These are phyloP conservation scores for Trypanosomatidae sp. DNA, from an alignment of 208 protist genomes.

Conservation along the genomic window DNA sequence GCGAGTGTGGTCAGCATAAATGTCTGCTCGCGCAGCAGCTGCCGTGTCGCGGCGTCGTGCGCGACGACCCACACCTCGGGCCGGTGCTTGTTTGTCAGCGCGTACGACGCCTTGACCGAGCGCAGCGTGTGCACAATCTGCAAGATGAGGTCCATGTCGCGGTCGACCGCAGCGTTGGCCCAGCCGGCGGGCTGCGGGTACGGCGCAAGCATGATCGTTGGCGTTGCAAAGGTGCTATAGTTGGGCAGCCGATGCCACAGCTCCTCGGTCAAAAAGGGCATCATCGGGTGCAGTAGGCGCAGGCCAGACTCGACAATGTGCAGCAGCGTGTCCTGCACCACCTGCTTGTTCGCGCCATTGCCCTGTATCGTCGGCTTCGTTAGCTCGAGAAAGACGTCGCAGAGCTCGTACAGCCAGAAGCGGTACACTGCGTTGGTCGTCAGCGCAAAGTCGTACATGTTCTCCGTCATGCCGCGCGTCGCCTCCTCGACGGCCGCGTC, in stretches of 20 bases:
- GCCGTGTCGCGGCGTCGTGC: constrained; percentile 21
- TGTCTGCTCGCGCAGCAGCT: constrained; percentile 23
- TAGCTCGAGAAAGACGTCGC: constrained; percentile 95
- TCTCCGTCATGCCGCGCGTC: constrained; percentile 55
- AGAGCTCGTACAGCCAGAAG: constrained; percentile 98
- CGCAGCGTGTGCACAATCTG: constrained; percentile 79
- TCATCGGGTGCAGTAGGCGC: constrained; percentile 98
- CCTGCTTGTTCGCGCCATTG: constrained; percentile 46
- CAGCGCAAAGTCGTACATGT: constrained; percentile 87
- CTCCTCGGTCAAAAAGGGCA: constrained; percentile 99
- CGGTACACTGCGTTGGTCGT: constrained; percentile 88
- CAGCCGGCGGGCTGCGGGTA: constrained; percentile 68
- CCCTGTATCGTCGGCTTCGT: constrained; percentile 88
- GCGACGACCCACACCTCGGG: constrained; percentile 68
- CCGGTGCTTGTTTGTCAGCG: constrained; percentile 82
- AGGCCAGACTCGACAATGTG: constrained; percentile 88
- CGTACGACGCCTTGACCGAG: constrained; percentile 81
- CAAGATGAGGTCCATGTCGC: constrained; percentile 73
- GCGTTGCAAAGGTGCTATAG: constrained; percentile 48
- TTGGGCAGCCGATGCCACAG: constrained; percentile 95
- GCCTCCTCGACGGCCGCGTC: constrained; percentile 58
- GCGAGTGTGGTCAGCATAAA: constrained; percentile 71
- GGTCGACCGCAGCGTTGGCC: constrained; percentile 46
- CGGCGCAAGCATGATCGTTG: constrained; percentile 83
- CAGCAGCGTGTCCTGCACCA: constrained; percentile 87